Conservation (phyloP, 164 flowering plant species). For the Stephania cephalantha region DNA sequence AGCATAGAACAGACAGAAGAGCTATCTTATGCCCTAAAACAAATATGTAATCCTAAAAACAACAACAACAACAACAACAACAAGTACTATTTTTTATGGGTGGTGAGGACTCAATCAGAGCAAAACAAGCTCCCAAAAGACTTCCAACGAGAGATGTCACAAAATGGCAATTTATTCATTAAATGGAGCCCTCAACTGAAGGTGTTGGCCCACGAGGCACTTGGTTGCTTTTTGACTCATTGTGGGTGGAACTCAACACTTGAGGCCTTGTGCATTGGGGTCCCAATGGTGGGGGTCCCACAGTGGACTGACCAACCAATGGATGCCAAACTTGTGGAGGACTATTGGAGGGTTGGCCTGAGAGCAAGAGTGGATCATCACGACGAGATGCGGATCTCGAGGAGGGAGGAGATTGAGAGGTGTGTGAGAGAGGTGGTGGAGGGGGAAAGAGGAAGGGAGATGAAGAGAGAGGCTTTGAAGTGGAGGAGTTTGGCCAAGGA, state of each 20-base stretch:
- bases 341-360: conserved; percentile 2
- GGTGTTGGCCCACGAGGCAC: conserved; percentile 13
- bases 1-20: conserved; percentile 23
- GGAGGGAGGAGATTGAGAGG: conserved; percentile 3
- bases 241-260: background rate
- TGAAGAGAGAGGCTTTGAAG: background rate
- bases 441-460: conserved; percentile 5
- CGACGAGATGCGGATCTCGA: background rate
- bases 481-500: conserved; percentile 7
- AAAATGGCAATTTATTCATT: conserved; percentile 14
- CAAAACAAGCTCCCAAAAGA: conserved; percentile 20
- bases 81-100: conserved; percentile 25
- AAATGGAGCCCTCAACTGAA: conserved; percentile 22
- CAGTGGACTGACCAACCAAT: conserved; percentile 12
- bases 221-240: conserved; percentile 20
- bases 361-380: background rate
- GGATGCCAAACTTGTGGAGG: conserved; percentile 2
- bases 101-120: conserved; percentile 20
- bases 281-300: conserved; percentile 7
- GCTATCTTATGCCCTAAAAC: conserved; percentile 18
- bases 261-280: conserved; percentile 15
- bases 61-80: no score
- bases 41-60: background rate
- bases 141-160: conserved; percentile 7
- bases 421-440: conserved; percentile 7